These are phyloP conservation scores for Patellaria atrata DNA, from an alignment of 495 filamentous ascomycete genomes.

Conservation along the genomic window DNA sequence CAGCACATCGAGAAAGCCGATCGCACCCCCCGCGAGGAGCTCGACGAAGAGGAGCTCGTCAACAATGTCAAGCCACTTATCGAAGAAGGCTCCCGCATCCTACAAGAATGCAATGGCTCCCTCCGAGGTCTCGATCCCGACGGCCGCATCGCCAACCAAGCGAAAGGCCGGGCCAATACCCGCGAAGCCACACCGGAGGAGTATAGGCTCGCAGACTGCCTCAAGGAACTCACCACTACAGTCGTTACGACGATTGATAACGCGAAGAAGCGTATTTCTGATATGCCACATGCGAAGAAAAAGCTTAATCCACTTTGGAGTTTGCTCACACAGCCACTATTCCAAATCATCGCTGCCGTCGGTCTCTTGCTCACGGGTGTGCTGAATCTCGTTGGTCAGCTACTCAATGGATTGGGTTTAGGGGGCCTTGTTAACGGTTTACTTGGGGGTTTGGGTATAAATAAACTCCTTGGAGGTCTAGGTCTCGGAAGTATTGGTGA, in stretches of 20 bases:
- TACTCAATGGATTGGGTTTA: conserved; percentile 73
- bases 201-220: conserved; percentile 64
- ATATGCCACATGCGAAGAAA: conserved; percentile 92
- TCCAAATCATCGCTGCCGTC: conserved; percentile 87
- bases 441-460: conserved; percentile 65
- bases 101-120: conserved; percentile 76
- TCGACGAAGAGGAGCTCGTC: conserved; percentile 83
- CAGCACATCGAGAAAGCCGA: conserved; percentile 70
- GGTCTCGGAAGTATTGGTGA: conserved; percentile 50
- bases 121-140: conserved; percentile 87
- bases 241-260: conserved; percentile 68
- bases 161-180: conserved; percentile 68
- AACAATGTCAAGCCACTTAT: conserved; percentile 72
- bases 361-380: conserved; percentile 75
- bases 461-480: conserved; percentile 59
- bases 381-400: conserved; percentile 61
- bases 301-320: conserved; percentile 80
- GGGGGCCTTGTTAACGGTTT: conserved; percentile 67
- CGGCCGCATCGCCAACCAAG: conserved; percentile 68
- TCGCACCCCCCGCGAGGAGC: conserved; percentile 71
- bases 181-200: conserved; percentile 78
- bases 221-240: conserved; percentile 57
- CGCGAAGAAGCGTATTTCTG: conserved; percentile 69
- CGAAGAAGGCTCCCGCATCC: conserved; percentile 67
- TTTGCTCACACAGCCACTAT: conserved; percentile 66